phyloP scores from a whole-genome alignment of 2,329 filamentous ascomycete species.

The Pyrenochaeta sp. region DNA sequence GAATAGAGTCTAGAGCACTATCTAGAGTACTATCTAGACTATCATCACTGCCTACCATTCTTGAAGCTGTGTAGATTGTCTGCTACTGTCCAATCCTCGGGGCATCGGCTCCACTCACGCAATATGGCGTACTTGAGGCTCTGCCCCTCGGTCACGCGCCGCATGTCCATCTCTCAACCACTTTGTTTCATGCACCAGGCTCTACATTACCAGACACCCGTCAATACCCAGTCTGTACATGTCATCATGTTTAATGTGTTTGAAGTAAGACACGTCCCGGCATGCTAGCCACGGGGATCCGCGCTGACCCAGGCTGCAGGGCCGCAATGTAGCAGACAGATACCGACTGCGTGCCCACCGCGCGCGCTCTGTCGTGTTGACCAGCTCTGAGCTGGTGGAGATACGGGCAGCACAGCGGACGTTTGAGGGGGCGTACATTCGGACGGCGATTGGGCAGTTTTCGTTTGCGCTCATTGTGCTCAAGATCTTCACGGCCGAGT shows the following conservation, averaged over 20 bases:
- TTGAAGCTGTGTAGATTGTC: too few species aligned
- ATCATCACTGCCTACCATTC: too few species aligned
- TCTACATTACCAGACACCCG: too few species aligned
- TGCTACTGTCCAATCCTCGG: background rate
- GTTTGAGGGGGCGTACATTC: constrained; percentile 96
- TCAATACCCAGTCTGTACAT: too few species aligned
- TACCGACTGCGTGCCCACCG: constrained; percentile 84
- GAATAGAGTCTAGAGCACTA: too few species aligned
- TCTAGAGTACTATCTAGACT: too few species aligned
- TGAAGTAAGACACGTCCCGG: constrained; percentile 15
- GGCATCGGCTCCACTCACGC: background rate
- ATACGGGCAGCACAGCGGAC: constrained; percentile 94
- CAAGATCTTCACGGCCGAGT: constrained; percentile 96
- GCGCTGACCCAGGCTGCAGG: constrained; percentile 39
- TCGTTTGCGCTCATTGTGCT: constrained; percentile 93
- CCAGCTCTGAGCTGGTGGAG: constrained; percentile 86
- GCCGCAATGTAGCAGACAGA: constrained; percentile 71
- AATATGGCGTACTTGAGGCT: background rate
- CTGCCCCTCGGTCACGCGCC: constrained; percentile 16
- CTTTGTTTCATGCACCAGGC: background rate
- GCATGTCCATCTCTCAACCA: background rate
- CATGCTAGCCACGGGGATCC: background rate
- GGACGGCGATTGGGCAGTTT: constrained; percentile 93
- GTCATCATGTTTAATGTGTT: constrained; percentile 21
- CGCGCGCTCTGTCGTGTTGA: constrained; percentile 83